Evolutionary conservation across 2,329 filamentous ascomycete species (phyloP), one percentile per base, ranked within the genome.

Genomic region (Tolypocladium amazonense): DNA sequence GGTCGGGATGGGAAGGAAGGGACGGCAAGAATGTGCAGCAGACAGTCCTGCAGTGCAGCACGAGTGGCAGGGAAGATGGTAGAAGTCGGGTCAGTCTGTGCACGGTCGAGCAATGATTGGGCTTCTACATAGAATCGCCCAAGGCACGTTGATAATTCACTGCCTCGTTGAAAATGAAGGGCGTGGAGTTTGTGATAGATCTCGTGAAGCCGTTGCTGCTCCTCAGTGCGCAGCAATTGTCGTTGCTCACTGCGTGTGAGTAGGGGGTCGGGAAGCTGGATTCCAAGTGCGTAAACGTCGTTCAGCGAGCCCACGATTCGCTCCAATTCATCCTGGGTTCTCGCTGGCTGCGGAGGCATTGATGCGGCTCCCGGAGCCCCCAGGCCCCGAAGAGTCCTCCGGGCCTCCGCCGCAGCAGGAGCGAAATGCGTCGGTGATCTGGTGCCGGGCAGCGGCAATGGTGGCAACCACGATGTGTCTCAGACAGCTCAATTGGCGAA

Each of bases 171-270:
- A 12, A 63, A 70, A n/a, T 65, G 62, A 30, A 71, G 60, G 25
- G 25, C 60, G 0, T 61, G 65, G 2, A 70, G 62, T 6, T 58
- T 62, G 35, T 43, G 33, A 56, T 70, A 69, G 35, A 72, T 71
- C 5, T 55, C 56, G 37, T 68, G 60, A 23, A 61, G 59, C 3
- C 65, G 63, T 2, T 61, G 61, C 43, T 70, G 64, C 8, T 69
- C 66, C 39, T 65, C 65, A 11, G 62, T 65, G 25, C 59, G 64
- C 27, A 38, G 60, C 53, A 60, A 63, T 41, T 61, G 62, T 35
- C 61, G 64, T 25, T 61, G 63, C 56, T 66, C 66, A 52, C 61
- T 65, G n/a, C 68, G 70, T 33, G 68, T 68, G n/a, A 68, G 58
- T 2, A 57, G 65, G 8, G 62, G 55, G 57, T 68, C 65, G 3